These are phyloP conservation scores for Lotmaria passim DNA, from an alignment of 208 protist species.

Conservation along the genomic window DNA sequence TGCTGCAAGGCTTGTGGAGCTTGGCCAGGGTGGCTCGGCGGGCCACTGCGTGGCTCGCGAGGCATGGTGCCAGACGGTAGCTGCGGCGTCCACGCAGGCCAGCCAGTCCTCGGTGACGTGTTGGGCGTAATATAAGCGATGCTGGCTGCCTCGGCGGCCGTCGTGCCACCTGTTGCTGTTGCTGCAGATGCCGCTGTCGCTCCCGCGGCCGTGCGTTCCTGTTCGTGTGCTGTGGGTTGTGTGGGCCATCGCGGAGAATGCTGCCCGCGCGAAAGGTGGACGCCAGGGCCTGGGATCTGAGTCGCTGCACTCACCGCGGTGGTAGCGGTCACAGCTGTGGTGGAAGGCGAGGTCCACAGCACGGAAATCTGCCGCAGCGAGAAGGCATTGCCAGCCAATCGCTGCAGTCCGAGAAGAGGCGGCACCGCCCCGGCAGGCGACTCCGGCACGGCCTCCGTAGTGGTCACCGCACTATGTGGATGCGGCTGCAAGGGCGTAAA, in stretches of 20 bases:
- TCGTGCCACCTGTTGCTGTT: background rate
- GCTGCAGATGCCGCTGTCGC: background rate
- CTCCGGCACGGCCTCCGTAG: background rate
- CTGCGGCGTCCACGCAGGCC: conserved; percentile 1
- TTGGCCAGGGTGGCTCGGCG: background rate
- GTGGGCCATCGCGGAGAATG: background rate
- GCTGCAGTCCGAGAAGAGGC: conserved; percentile 22
- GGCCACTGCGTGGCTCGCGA: background rate
- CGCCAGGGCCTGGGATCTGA: no score
- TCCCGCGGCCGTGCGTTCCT: background rate
- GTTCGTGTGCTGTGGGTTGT: background rate
- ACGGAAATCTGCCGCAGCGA: conserved; percentile 16
- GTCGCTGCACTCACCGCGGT: no score
- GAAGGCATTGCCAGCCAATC: conserved; percentile 23
- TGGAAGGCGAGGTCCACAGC: background rate
- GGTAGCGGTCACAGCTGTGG: background rate
- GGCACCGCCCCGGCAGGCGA: background rate
- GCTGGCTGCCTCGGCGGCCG: background rate
- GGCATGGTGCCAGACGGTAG: background rate
- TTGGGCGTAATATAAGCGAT: conserved; percentile 2
- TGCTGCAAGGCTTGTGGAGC: background rate
- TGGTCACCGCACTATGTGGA: background rate
- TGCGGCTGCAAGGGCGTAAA: background rate
- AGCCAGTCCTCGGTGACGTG: conserved; percentile 9
- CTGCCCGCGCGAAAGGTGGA: background rate